These are phyloP conservation scores for Arabis hirsuta DNA, from an alignment of 345 rosid species.

Conservation along the genomic window DNA sequence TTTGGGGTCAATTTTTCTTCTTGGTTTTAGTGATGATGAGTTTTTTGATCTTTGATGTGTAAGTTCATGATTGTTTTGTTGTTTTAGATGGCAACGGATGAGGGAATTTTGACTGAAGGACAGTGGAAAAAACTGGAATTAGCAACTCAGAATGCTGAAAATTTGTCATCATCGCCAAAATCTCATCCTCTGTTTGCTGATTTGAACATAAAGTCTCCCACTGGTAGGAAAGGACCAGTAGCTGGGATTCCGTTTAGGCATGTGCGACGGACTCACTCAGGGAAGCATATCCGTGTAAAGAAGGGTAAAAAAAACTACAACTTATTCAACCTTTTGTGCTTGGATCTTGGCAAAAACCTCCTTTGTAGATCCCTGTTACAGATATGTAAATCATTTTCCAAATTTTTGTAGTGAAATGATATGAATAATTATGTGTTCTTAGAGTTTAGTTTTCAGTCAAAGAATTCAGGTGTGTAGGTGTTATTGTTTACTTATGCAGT, in stretches of 20 bases:
- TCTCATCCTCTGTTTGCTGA: slow-evolving; percentile 75
- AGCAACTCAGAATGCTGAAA: slow-evolving; percentile 66
- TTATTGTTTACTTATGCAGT: slow-evolving; percentile 1
- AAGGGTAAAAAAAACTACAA: slow-evolving; percentile 57
- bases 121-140: slow-evolving; percentile 82
- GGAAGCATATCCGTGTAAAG: slow-evolving; percentile 76
- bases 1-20: not conserved
- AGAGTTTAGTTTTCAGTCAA: not conserved
- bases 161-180: slow-evolving; percentile 74
- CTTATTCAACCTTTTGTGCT: not conserved
- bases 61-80: slow-evolving; percentile 13
- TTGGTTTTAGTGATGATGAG: not conserved
- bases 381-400: not conserved
- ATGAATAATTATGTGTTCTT: not conserved
- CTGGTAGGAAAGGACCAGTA: slow-evolving; percentile 60
- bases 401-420: not conserved
- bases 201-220: slow-evolving; percentile 68
- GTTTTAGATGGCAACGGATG: slow-evolving; percentile 72
- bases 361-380: not conserved
- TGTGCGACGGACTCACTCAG: slow-evolving; percentile 86
- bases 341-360: not conserved
- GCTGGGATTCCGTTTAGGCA: slow-evolving; percentile 77
- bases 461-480: slow-evolving; percentile 15
- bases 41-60: not conserved
- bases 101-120: slow-evolving; percentile 77